These are phyloP conservation scores for Mucor circinelloides DNA, from an alignment of 371 early-diverging fungal species.

Conservation along the genomic window DNA sequence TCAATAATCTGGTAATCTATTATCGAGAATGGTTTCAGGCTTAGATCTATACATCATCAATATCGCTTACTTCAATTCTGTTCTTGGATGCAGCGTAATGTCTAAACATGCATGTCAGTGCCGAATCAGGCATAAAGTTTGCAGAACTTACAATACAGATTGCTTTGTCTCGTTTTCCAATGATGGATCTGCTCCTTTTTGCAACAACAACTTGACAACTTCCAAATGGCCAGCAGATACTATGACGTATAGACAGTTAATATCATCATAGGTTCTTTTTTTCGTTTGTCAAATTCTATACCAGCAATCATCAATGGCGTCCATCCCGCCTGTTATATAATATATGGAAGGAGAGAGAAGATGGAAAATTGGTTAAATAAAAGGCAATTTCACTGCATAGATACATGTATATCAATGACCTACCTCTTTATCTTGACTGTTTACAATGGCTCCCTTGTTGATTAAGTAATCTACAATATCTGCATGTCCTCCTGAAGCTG, in stretches of 20 bases:
- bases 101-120: conserved; percentile 20
- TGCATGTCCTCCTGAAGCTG: conserved; percentile 70
- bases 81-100: conserved; percentile 64
- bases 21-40: background rate
- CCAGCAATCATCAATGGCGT: conserved; percentile 67
- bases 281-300: conserved; percentile 9
- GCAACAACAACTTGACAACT: conserved; percentile 45
- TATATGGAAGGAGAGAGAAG: background rate
- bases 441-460: conserved; percentile 54
- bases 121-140: background rate
- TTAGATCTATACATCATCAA: background rate
- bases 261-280: background rate
- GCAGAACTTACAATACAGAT: conserved; percentile 54
- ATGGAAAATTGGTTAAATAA: background rate
- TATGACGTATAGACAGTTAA: conserved; percentile 14
- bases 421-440: conserved; percentile 57
- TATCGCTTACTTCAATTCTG: conserved; percentile 38
- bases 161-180: conserved; percentile 56
- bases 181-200: conserved; percentile 48
- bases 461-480: conserved; percentile 71
- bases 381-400: background rate
- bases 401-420: background rate
- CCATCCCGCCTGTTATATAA: conserved; percentile 50
- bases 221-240: conserved; percentile 58
- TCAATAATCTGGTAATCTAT: conserved; percentile 40